Percentiles rank a stretch among this genome's conserved stretches.
Conservation (phyloP, 768 basidiomycete genomes). For the Phanerochaete sordida region DNA sequence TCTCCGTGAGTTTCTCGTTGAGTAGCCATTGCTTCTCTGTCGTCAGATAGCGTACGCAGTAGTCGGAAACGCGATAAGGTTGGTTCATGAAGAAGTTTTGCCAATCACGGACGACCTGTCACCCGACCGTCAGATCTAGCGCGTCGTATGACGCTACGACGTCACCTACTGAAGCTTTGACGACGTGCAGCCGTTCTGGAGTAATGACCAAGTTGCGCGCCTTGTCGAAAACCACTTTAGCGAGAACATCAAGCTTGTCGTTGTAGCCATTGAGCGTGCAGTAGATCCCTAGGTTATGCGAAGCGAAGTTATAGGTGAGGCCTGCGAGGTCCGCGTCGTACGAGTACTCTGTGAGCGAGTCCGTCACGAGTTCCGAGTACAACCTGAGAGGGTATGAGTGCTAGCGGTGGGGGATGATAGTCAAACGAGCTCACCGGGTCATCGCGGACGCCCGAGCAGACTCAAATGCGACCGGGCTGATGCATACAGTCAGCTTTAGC, state of each 20-base stretch:
- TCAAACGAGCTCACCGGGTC: constrained; percentile 48
- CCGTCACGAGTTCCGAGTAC: constrained; percentile 81
- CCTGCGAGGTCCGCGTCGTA: constrained; percentile 95
- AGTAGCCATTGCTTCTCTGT: constrained; percentile 72
- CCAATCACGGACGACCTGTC: constrained; percentile 73
- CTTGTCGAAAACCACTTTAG: constrained; percentile 67
- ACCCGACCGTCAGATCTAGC: background rate
- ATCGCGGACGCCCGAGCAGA: constrained; percentile 71
- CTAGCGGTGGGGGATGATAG: background rate
- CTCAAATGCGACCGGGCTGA: constrained; percentile 53
- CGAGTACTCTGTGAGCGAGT: constrained; percentile 84
- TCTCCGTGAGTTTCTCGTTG: constrained; percentile 69
- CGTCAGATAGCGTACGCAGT: constrained; percentile 68
- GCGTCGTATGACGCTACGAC: background rate
- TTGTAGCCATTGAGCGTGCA: constrained; percentile 82
- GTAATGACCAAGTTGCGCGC: constrained; percentile 61
- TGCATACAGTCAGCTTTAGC: background rate
- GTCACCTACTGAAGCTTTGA: constrained; percentile 74
- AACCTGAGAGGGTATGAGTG: constrained; percentile 43
- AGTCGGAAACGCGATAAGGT: constrained; percentile 76
- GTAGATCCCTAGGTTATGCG: constrained; percentile 61
- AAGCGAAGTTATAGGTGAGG: constrained; percentile 65
- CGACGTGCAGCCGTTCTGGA: constrained; percentile 70
- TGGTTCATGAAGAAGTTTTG: constrained; percentile 86
- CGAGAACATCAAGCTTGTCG: constrained; percentile 80